Percentiles rank a stretch among this genome's conserved stretches.
These are phyloP conservation scores for Candida golubevii DNA, from an alignment of 805 yeast species.

Conservation along the genomic window DNA sequence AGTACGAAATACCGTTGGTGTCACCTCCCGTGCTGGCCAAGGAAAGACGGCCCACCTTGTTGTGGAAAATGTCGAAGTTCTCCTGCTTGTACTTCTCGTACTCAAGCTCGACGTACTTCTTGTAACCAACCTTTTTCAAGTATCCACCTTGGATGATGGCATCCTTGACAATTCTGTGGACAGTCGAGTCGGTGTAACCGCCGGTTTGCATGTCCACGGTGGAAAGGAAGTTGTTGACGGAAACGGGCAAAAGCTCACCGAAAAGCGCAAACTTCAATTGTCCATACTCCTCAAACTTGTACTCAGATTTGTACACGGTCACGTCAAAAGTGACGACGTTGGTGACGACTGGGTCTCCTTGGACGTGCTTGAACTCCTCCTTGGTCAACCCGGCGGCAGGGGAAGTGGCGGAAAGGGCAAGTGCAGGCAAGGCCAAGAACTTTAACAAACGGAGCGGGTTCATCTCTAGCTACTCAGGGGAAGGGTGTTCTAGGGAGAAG, in stretches of 20 bases:
- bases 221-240: conserved; percentile 33
- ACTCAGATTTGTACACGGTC: conserved; percentile 21
- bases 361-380: conserved; percentile 18
- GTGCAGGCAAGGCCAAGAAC: conserved; percentile 6
- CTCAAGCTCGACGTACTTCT: conserved; percentile 20
- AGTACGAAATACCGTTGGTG: conserved; percentile 25
- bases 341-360: conserved; percentile 47
- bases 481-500: no score
- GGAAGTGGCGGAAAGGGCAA: conserved; percentile 3
- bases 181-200: conserved; percentile 18
- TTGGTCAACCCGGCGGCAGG: conserved; percentile 6
- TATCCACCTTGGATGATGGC: conserved; percentile 42
- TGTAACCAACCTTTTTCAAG: conserved; percentile 11
- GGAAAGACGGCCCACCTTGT: conserved; percentile 29
- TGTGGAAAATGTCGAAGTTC: conserved; percentile 22
- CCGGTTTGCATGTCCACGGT: conserved; percentile 27
- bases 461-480: neutral
- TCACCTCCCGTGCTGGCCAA: conserved; percentile 25
- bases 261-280: conserved; percentile 26
- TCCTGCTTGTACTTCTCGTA: conserved; percentile 26
- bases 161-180: conserved; percentile 34
- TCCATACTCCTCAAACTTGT: conserved; percentile 28
- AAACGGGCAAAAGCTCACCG: conserved; percentile 18
- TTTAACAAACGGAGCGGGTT: conserved; percentile 2
- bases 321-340: conserved; percentile 44